phyloP scores from a whole-genome alignment of 805 yeast species.

The Cyberlindnera samutprakarnensis region DNA sequence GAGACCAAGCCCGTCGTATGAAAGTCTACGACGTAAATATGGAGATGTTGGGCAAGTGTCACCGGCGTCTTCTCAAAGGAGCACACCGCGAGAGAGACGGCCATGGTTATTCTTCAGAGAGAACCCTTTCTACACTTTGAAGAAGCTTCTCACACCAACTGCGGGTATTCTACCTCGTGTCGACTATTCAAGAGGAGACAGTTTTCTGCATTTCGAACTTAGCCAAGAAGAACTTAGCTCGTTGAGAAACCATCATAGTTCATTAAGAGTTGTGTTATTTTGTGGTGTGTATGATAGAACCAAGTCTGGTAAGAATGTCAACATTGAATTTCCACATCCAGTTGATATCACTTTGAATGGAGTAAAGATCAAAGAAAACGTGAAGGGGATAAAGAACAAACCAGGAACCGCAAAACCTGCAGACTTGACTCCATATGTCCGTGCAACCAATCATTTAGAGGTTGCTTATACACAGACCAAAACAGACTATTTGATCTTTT shows the following conservation, averaged over 20 bases:
- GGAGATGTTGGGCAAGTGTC: slow-evolving; percentile 2
- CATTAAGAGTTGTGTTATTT: slow-evolving; percentile 40
- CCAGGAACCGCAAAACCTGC: slow-evolving; percentile 81
- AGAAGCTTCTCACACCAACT: slow-evolving; percentile 37
- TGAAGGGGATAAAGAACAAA: slow-evolving; percentile 69
- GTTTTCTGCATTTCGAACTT: slow-evolving; percentile 35
- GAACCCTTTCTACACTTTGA: slow-evolving; percentile 49
- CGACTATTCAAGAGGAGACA: slow-evolving; percentile 39
- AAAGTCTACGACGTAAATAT: slow-evolving; percentile 14
- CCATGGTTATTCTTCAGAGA: slow-evolving; percentile 43
- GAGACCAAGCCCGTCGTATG: slow-evolving; percentile 33
- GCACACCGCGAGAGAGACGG: neutral
- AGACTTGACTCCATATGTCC: slow-evolving; percentile 52
- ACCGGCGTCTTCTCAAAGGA: slow-evolving; percentile 5
- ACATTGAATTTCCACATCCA: slow-evolving; percentile 63
- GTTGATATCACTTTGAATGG: slow-evolving; percentile 61
- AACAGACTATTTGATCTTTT: slow-evolving; percentile 40
- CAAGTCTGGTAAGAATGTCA: slow-evolving; percentile 23
- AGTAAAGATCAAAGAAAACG: slow-evolving; percentile 39
- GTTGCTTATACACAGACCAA: slow-evolving; percentile 53
- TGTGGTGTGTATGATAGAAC: slow-evolving; percentile 38
- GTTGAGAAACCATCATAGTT: slow-evolving; percentile 24
- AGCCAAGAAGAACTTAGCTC: slow-evolving; percentile 32
- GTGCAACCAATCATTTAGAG: slow-evolving; percentile 35
- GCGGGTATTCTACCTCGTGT: slow-evolving; percentile 38